Conservation (phyloP, 106 monocot genomes). For the Dendrobium nobile region DNA sequence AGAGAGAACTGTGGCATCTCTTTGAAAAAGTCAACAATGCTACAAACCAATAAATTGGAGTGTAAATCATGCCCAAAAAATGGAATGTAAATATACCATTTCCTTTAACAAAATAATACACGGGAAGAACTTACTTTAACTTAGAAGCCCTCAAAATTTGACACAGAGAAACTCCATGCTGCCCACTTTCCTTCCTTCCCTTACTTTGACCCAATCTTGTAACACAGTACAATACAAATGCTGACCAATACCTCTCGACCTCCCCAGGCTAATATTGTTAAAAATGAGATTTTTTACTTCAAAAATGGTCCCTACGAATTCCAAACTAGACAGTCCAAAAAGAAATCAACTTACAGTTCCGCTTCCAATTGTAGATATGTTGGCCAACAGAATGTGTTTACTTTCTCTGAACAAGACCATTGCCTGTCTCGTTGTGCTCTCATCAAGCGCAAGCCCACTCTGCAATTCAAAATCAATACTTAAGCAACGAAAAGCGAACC, state of each 20-base stretch:
- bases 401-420: slow-evolving; percentile 56
- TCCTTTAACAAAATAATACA: background rate
- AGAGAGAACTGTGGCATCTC: slow-evolving; percentile 87
- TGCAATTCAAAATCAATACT: slow-evolving; percentile 17
- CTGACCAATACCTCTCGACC: slow-evolving; percentile 75
- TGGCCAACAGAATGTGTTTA: slow-evolving; percentile 44
- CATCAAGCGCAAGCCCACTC: slow-evolving; percentile 53
- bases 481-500: background rate
- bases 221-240: slow-evolving; percentile 73
- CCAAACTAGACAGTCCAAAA: background rate
- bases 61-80: background rate
- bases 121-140: slow-evolving; percentile 44
- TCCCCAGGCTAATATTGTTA: slow-evolving; percentile 55
- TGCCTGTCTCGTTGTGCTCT: slow-evolving; percentile 45
- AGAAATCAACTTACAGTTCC: slow-evolving; percentile 43
- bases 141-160: slow-evolving; percentile 67
- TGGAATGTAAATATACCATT: background rate
- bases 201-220: slow-evolving; percentile 36
- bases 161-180: slow-evolving; percentile 38
- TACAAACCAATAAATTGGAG: slow-evolving; percentile 12
- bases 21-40: slow-evolving; percentile 80
- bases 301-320: background rate
- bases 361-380: slow-evolving; percentile 59
- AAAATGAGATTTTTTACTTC: background rate
- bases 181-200: slow-evolving; percentile 30